Percentiles rank a stretch among this genome's conserved stretches.
Conservation (phyloP, 2,329 filamentous ascomycete genomes). For the Fusarium vanettenii region DNA sequence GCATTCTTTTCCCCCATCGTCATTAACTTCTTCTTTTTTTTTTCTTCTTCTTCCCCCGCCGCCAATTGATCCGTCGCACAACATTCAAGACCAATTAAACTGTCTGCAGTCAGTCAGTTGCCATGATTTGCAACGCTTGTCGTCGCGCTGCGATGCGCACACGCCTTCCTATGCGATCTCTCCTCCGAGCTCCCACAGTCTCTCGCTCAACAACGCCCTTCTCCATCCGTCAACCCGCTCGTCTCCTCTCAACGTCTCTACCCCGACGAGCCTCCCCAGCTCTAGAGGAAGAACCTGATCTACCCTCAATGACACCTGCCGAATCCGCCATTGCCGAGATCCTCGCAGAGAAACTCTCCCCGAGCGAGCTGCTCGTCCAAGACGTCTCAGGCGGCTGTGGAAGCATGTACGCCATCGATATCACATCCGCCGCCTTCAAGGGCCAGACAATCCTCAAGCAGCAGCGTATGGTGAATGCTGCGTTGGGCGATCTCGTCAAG, state of each 20-base stretch:
- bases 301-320: slow-evolving; percentile 56
- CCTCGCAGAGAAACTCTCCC: slow-evolving; percentile 61
- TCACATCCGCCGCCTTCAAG: slow-evolving; percentile 77
- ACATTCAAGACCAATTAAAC: not conserved
- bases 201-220: slow-evolving; percentile 14
- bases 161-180: slow-evolving; percentile 20
- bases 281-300: slow-evolving; percentile 25
- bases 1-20: slow-evolving; percentile 1
- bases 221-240: slow-evolving; percentile 1
- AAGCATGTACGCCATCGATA: slow-evolving; percentile 87
- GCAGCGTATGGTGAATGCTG: slow-evolving; percentile 82
- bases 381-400: slow-evolving; percentile 88
- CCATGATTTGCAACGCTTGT: slow-evolving; percentile 43
- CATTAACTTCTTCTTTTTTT: slow-evolving; percentile 16
- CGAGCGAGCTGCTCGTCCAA: slow-evolving; percentile 71
- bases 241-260: slow-evolving; percentile 22
- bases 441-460: slow-evolving; percentile 82
- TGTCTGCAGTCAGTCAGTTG: not conserved
- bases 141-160: slow-evolving; percentile 42
- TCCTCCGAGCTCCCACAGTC: slow-evolving; percentile 13
- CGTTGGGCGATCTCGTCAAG: slow-evolving; percentile 80
- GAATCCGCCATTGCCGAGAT: slow-evolving; percentile 70
- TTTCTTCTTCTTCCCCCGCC: not conserved
- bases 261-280: slow-evolving; percentile 19
- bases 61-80: slow-evolving; percentile 19